phyloP scores from a whole-genome alignment of 345 rosid genomes.

The Firmiana major region DNA sequence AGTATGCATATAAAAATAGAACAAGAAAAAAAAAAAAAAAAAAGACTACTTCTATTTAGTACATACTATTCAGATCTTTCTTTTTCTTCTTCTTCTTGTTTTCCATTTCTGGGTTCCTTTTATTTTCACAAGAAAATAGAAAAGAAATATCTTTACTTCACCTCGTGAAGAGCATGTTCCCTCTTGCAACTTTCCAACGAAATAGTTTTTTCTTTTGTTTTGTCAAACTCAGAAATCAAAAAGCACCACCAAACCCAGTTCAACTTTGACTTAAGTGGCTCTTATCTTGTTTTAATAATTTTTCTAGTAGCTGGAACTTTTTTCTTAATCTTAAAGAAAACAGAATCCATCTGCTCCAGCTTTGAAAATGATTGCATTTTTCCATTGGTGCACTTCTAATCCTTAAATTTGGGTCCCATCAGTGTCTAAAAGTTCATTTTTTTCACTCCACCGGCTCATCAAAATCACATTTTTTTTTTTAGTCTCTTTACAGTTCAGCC shows the following conservation, averaged over 20 bases:
- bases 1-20: too few relatives aligned
- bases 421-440: conserved; percentile 17
- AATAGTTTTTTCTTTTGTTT: neutral
- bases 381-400: neutral
- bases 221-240: neutral
- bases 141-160: neutral
- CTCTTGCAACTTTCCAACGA: neutral
- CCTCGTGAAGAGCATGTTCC: neutral
- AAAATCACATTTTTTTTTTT: neutral
- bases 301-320: neutral
- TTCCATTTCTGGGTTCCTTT: neutral
- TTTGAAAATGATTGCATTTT: conserved; percentile 27
- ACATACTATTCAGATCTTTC: too few relatives aligned
- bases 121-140: neutral
- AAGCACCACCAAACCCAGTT: conserved; percentile 1
- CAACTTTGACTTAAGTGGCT: conserved; percentile 12
- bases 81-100: too few relatives aligned
- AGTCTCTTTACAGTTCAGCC: conserved; percentile 15
- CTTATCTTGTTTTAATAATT: neutral
- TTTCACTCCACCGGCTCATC: neutral
- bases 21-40: too few relatives aligned
- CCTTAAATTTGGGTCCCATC: conserved; percentile 39
- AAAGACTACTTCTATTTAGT: too few relatives aligned
- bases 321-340: neutral
- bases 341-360: neutral